These are phyloP conservation scores for Fusarium sp. DNA, from an alignment of 2,329 filamentous ascomycete genomes.

Conservation along the genomic window DNA sequence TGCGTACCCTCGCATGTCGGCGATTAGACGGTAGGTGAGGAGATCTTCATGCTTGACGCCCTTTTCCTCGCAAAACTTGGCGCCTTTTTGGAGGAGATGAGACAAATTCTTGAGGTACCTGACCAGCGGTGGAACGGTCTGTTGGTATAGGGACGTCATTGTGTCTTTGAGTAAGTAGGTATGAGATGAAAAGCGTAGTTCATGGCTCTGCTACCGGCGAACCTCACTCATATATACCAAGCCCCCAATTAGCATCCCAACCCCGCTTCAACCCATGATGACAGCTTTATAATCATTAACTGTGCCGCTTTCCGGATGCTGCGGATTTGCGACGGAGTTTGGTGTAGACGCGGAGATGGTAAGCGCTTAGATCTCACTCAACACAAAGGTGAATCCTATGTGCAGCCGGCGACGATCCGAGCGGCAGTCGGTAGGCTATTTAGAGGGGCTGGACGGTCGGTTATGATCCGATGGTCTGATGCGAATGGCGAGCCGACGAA, in stretches of 20 bases:
- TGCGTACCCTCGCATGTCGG: conserved; percentile 37
- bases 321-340: not conserved
- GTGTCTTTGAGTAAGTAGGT: not conserved
- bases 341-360: not conserved
- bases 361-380: not conserved
- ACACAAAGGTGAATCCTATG: not conserved
- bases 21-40: conserved; percentile 32
- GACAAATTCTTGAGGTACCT: conserved; percentile 45
- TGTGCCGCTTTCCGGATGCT: not conserved
- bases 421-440: not conserved
- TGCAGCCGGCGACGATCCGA: not conserved
- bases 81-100: conserved; percentile 37
- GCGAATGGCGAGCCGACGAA: not conserved
- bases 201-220: not conserved
- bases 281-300: not conserved
- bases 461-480: not conserved
- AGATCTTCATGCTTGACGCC: conserved; percentile 35
- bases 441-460: not conserved
- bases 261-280: not conserved
- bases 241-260: not conserved
- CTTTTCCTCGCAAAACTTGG: conserved; percentile 34
- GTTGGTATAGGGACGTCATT: conserved; percentile 42
- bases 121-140: conserved; percentile 43
- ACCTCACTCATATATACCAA: not conserved
- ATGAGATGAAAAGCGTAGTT: not conserved